Percentiles rank a stretch among this genome's conserved stretches.
These are phyloP conservation scores for Kalmanozyma brasiliensis DNA, from an alignment of 1,284 basidiomycete genomes.

Conservation along the genomic window DNA sequence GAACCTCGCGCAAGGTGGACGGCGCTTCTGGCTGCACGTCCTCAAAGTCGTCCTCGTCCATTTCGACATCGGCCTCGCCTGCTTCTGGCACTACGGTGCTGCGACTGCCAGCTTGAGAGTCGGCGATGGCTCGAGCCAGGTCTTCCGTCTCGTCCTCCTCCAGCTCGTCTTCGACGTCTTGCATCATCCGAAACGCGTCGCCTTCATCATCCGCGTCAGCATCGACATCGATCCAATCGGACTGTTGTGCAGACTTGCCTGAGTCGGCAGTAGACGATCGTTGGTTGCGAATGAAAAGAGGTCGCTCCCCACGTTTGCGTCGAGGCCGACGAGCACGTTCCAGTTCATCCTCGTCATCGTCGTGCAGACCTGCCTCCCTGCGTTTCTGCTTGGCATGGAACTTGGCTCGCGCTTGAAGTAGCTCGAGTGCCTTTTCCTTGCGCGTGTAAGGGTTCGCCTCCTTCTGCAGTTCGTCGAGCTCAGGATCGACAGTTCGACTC, in stretches of 20 bases:
- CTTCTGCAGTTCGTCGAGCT: conserved; percentile 43
- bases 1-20: conserved; percentile 16
- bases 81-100: too few relatives aligned
- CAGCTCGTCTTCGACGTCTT: conserved; percentile 30
- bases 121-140: conserved; percentile 49
- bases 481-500: conserved; percentile 37
- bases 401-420: conserved; percentile 53
- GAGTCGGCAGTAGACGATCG: not conserved
- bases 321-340: conserved; percentile 16
- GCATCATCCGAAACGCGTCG: conserved; percentile 11
- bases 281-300: conserved; percentile 40
- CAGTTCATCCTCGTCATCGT: conserved; percentile 34
- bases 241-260: conserved; percentile 7
- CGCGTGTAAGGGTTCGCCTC: conserved; percentile 46
- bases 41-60: conserved; percentile 42
- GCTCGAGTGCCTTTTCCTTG: conserved; percentile 54
- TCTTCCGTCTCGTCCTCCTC: conserved; percentile 57
- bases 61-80: conserved; percentile 13
- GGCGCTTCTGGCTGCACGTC: conserved; percentile 26
- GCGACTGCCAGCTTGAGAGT: conserved; percentile 30
- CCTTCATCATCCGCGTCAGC: conserved; percentile 25
- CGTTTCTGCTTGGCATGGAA: conserved; percentile 55
- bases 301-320: conserved; percentile 24
- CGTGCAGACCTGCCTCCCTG: conserved; percentile 46
- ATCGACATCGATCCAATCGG: conserved; percentile 44